Conservation (phyloP, 176 grass and related monocot species). For the Zoysia pacifica region DNA sequence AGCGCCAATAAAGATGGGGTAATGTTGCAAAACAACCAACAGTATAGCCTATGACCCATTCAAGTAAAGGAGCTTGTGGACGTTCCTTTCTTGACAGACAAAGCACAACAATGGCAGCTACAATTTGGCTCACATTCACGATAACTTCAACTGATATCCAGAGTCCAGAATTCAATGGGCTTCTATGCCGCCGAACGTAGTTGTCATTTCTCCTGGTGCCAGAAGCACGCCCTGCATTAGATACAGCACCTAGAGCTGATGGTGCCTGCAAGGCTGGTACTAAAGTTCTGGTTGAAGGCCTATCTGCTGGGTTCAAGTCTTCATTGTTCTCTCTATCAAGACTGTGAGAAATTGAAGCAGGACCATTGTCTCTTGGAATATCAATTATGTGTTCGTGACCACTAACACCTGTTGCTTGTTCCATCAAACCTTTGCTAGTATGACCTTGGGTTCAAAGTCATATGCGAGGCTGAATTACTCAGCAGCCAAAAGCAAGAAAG, state of each 20-base stretch:
- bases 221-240: constrained; percentile 55
- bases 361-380: constrained; percentile 56
- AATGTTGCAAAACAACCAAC: constrained; percentile 84
- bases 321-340: constrained; percentile 48
- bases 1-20: constrained; percentile 96
- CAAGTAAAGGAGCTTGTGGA: constrained; percentile 77
- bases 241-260: constrained; percentile 38
- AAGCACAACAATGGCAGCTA: constrained; percentile 75
- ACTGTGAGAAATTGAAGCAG: constrained; percentile 36
- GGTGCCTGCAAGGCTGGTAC: constrained; percentile 56
- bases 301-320: constrained; percentile 46
- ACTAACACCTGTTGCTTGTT: constrained; percentile 46
- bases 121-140: constrained; percentile 93
- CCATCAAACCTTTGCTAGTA: constrained; percentile 48
- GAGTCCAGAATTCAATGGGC: constrained; percentile 91
- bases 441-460: constrained; percentile 31
- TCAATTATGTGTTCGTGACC: constrained; percentile 70
- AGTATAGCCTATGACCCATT: constrained; percentile 93
- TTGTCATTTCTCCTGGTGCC: constrained; percentile 59
- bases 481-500: constrained; percentile 29
- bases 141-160: constrained; percentile 96
- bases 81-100: constrained; percentile 78
- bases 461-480: constrained; percentile 18
- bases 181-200: constrained; percentile 63
- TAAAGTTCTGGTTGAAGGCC: constrained; percentile 53